Conservation (phyloP, 371 early-diverging fungal genomes). For the Massospora cicadina region DNA sequence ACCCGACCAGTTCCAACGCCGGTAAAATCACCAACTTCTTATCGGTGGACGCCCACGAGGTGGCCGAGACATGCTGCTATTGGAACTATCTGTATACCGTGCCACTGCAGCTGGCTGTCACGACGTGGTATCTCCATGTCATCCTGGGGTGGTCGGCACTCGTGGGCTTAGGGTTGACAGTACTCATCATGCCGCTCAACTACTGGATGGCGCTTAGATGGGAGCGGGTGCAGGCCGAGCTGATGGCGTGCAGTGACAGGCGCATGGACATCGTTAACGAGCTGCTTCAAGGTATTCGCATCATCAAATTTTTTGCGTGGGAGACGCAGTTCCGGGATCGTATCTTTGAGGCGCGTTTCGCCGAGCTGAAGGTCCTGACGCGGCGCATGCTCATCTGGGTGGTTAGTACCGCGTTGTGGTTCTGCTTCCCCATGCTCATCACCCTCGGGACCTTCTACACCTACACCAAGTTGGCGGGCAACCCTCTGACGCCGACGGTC, state of each 20-base stretch:
- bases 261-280: slow-evolving; percentile 27
- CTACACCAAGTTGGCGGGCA: slow-evolving; percentile 33
- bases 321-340: slow-evolving; percentile 33
- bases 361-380: slow-evolving; percentile 27
- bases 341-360: slow-evolving; percentile 24
- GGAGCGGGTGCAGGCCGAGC: slow-evolving; percentile 14
- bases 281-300: slow-evolving; percentile 41
- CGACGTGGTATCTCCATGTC: slow-evolving; percentile 24
- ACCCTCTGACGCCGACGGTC: slow-evolving; percentile 33
- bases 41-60: slow-evolving; percentile 50
- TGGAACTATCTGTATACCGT: slow-evolving; percentile 28
- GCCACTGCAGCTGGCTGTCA: slow-evolving; percentile 30
- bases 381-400: slow-evolving; percentile 23
- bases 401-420: slow-evolving; percentile 22
- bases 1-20: slow-evolving; percentile 16
- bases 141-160: slow-evolving; percentile 29
- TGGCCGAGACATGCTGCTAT: slow-evolving; percentile 22
- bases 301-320: slow-evolving; percentile 54
- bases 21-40: slow-evolving; percentile 72
- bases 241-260: slow-evolving; percentile 21
- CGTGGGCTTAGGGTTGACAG: slow-evolving; percentile 27
- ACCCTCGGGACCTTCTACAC: slow-evolving; percentile 31
- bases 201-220: slow-evolving; percentile 30
- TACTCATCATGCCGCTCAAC: slow-evolving; percentile 25
- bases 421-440: slow-evolving; percentile 30